Conservation (phyloP, 2,329 filamentous ascomycete species). For the Aspergillus japonicus region DNA sequence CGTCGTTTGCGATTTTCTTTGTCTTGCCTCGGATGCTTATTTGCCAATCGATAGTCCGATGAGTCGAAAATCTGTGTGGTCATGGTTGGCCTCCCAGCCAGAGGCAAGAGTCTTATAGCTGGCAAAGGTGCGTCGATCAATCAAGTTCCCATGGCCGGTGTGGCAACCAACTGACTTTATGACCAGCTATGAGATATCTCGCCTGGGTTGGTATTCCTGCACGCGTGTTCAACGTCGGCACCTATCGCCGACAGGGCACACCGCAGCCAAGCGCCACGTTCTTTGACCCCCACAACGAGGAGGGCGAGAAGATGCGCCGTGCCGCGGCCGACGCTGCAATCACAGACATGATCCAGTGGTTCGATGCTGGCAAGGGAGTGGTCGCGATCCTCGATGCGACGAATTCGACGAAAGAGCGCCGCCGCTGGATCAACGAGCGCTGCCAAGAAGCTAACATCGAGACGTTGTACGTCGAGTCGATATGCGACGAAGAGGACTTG, state of each 20-base stretch:
- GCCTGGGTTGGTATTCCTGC: constrained; percentile 94
- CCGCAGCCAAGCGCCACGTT: constrained; percentile 91
- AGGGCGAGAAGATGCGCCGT: constrained; percentile 84
- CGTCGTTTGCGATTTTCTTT: neutral
- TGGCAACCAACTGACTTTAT: neutral
- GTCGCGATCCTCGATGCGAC: constrained; percentile 96
- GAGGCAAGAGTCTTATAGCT: constrained; percentile 96
- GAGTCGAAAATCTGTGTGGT: constrained; percentile 97
- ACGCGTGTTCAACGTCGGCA: constrained; percentile 95
- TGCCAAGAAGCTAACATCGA: constrained; percentile 77
- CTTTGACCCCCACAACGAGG: constrained; percentile 85
- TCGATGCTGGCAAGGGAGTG: constrained; percentile 70
- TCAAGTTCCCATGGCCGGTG: neutral
- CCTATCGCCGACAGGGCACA: constrained; percentile 84
- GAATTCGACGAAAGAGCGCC: constrained; percentile 86
- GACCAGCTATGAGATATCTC: constrained; percentile 81
- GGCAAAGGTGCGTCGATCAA: constrained; percentile 73
- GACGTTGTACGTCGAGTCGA: constrained; percentile 93
- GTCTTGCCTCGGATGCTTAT: constrained; percentile 9
- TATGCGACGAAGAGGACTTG: constrained; percentile 90
- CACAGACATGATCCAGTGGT: constrained; percentile 92
- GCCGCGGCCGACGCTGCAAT: constrained; percentile 91
- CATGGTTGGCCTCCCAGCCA: constrained; percentile 94
- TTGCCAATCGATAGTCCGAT: constrained; percentile 71
- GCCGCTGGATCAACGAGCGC: constrained; percentile 84